Evolutionary conservation across 257 asterid genomes (phyloP).

Genomic region (Nemophila menziesii): DNA sequence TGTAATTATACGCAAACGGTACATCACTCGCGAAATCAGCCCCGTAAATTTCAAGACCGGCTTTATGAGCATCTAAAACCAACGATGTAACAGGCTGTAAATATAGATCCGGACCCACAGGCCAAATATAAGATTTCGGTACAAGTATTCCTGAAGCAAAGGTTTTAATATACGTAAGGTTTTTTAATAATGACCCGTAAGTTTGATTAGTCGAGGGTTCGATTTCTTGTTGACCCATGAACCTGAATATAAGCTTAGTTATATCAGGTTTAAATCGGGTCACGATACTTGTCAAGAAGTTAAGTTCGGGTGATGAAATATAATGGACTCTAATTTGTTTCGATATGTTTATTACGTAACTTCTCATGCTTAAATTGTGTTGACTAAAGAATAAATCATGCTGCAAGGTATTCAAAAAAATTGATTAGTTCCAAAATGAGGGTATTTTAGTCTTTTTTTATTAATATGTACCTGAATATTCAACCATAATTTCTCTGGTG

Average conservation of each 20-base stretch:
- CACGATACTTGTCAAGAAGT: slow-evolving; percentile 49
- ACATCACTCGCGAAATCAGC: slow-evolving; percentile 47
- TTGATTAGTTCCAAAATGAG: too few species aligned
- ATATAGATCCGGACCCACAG: slow-evolving; percentile 35
- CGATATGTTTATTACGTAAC: slow-evolving; percentile 40
- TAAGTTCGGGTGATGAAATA: slow-evolving; percentile 82
- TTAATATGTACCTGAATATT: slow-evolving; percentile 39
- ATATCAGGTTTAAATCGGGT: slow-evolving; percentile 32
- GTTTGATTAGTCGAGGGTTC: slow-evolving; percentile 79
- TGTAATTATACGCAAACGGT: slow-evolving; percentile 39
- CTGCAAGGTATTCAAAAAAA: slow-evolving; percentile 23
- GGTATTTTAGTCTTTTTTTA: too few species aligned
- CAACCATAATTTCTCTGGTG: slow-evolving; percentile 46
- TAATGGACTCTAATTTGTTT: slow-evolving; percentile 36
- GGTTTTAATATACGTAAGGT: slow-evolving; percentile 55
- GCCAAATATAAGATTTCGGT: slow-evolving; percentile 70
- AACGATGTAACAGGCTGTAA: slow-evolving; percentile 36
- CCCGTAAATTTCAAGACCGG: slow-evolving; percentile 65
- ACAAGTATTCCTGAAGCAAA: slow-evolving; percentile 80
- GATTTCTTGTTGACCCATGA: slow-evolving; percentile 30
- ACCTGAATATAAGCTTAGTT: slow-evolving; percentile 61
- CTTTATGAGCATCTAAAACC: slow-evolving; percentile 62
- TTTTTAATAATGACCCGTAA: slow-evolving; percentile 46
- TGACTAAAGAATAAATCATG: slow-evolving; percentile 59
- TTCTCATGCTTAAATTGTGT: slow-evolving; percentile 71